Percentiles rank a stretch among this genome's conserved stretches.
Conservation (phyloP, 176 grass and related monocot genomes). For the Carex scoparia region DNA sequence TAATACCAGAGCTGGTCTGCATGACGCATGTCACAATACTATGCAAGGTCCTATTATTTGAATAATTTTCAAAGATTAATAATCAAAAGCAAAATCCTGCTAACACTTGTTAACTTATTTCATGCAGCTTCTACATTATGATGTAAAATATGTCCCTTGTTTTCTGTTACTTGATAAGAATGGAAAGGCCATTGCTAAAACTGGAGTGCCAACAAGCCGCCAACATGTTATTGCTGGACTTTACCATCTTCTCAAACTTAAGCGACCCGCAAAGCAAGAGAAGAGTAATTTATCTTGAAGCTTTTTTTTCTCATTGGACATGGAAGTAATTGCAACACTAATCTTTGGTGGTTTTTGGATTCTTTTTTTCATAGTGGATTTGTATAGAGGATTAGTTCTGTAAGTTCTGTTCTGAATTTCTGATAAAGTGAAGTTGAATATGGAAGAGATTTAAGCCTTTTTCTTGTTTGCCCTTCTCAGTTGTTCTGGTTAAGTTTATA, state of each 20-base stretch:
- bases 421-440: background rate
- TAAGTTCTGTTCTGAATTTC: background rate
- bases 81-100: slow-evolving; percentile 5
- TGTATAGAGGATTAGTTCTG: background rate
- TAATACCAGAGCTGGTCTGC: background rate
- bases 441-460: background rate
- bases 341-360: background rate
- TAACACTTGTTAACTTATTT: background rate
- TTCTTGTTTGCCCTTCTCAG: background rate
- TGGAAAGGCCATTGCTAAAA: slow-evolving; percentile 73
- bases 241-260: slow-evolving; percentile 69
- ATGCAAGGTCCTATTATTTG: background rate
- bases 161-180: slow-evolving; percentile 95
- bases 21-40: background rate
- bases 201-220: slow-evolving; percentile 74
- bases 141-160: slow-evolving; percentile 85
- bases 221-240: slow-evolving; percentile 72
- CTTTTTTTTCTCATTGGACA: background rate
- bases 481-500: background rate
- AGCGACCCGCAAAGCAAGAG: slow-evolving; percentile 31
- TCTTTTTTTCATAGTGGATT: background rate
- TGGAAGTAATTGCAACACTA: slow-evolving; percentile 5
- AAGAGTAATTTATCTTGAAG: slow-evolving; percentile 24
- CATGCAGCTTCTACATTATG: slow-evolving; percentile 88
- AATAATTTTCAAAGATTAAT: background rate